Conservation (phyloP, 768 basidiomycete genomes). For the Lactifluus subvellereus region DNA sequence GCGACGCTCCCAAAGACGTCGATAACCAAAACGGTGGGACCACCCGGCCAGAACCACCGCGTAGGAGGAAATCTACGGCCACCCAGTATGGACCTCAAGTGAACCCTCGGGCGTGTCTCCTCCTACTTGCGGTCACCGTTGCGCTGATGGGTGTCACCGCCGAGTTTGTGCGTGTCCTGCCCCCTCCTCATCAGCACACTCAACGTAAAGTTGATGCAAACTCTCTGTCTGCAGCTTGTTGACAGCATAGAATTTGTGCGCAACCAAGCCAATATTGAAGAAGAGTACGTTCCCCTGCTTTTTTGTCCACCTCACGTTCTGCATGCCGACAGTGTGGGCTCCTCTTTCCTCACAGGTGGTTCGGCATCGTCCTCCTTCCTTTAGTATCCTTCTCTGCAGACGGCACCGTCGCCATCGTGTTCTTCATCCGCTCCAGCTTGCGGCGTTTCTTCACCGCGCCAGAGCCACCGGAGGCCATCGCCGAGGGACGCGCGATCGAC, state of each 20-base stretch:
- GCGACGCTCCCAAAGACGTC: slow-evolving; percentile 31
- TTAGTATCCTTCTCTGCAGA: slow-evolving; percentile 71
- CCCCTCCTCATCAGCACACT: neutral
- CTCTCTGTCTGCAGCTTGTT: slow-evolving; percentile 42
- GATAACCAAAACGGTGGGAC: neutral
- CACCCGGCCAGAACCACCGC: slow-evolving; percentile 31
- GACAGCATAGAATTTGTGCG: slow-evolving; percentile 56
- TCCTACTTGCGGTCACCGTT: slow-evolving; percentile 46
- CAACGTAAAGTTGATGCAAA: neutral
- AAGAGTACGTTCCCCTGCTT: slow-evolving; percentile 41
- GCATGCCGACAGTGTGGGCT: neutral
- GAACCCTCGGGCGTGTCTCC: slow-evolving; percentile 58
- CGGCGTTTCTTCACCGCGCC: slow-evolving; percentile 38
- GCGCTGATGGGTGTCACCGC: slow-evolving; percentile 63
- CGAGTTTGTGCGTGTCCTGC: slow-evolving; percentile 50
- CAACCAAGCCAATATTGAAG: slow-evolving; percentile 36
- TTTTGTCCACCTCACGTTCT: neutral
- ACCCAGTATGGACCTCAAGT: slow-evolving; percentile 48
- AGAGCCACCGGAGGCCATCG: slow-evolving; percentile 48
- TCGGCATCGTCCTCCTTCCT: slow-evolving; percentile 67
- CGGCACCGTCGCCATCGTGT: slow-evolving; percentile 53
- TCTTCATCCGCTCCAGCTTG: slow-evolving; percentile 45
- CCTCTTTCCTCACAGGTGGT: slow-evolving; percentile 43
- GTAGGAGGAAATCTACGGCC: slow-evolving; percentile 38
- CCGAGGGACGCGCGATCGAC: slow-evolving; percentile 66